Evolutionary conservation across 2,329 filamentous ascomycete species (phyloP), one percentile per base, ranked within the genome.

Genomic region (Aspergillus fumigatiaffinis): DNA sequence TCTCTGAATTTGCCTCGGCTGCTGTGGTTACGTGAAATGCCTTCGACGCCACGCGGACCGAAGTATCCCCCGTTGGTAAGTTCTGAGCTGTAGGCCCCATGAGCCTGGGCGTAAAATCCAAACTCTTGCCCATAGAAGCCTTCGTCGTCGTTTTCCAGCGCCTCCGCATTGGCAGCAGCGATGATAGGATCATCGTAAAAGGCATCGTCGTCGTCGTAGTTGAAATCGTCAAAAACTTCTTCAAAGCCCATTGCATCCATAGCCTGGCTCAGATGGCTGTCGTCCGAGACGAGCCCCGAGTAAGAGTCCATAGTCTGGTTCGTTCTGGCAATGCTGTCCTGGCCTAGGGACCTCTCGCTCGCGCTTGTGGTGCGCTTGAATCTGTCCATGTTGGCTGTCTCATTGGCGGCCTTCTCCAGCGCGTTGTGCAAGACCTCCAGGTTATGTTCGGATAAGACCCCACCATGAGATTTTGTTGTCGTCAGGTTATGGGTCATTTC

Each of bases 121-220:
- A 99, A 99, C 71, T 99, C 94, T 64, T 92, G 88, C 0, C 94
- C 94, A 69, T 99, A 99, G 78, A 94, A 95, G 0, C 91, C 93
- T 62, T 97, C 93, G 6, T 88, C 88, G 68, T 99, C 94, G 64
- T 91, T 92, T 49, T 94, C 93, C 7, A 99, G 80, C 1, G 90
- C 94, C 71, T 94, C 92, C 0, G 93, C 92, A 66, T 99, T 99
- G 4, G 94, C 94, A 57, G 92, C 94, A 0, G 92, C 93, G 59
- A 99, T 95, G 65, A 97, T 94, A 32, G 87, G 86, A 66, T 97
- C 92, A 63, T 97, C 92, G 58, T 91, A 90, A 52, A 90, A 82
- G 48, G 87, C 85, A 58, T 88, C 84, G 58, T 87, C 84, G 63
- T 70, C 84, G 62, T 88, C 81, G 55, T 84, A 84, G 50, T 79